These are phyloP conservation scores for Cnidoscolus chayamansa DNA, from an alignment of 441 rosid genomes.

Conservation along the genomic window DNA sequence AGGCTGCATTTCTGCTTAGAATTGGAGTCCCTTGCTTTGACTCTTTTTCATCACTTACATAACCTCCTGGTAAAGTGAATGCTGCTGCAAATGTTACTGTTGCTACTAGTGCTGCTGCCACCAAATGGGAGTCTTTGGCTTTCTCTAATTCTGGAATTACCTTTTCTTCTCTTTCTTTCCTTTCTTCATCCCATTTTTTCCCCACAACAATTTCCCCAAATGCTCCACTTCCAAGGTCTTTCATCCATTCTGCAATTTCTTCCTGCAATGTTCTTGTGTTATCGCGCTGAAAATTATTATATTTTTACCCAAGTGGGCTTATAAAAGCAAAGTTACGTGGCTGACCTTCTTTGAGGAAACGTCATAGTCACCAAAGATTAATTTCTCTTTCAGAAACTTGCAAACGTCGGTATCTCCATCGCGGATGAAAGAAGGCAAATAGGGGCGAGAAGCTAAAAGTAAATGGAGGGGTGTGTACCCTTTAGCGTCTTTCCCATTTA, in stretches of 20 bases:
- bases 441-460: slow-evolving; percentile 14
- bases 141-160: slow-evolving; percentile 11
- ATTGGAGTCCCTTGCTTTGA: slow-evolving; percentile 4
- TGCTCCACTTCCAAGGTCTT: slow-evolving; percentile 7
- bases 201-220: background rate
- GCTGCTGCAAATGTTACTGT: slow-evolving; percentile 20
- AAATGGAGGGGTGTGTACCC: slow-evolving; percentile 18
- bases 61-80: slow-evolving; percentile 15
- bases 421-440: background rate
- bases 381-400: background rate
- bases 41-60: background rate
- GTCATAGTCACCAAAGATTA: background rate
- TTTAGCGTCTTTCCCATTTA: slow-evolving; percentile 12
- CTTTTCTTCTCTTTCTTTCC: slow-evolving; percentile 6
- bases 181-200: slow-evolving; percentile 5
- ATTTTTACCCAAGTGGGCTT: background rate
- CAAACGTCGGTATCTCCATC: background rate
- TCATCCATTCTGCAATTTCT: background rate
- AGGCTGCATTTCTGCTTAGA: slow-evolving; percentile 4
- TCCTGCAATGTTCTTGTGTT: background rate
- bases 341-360: background rate
- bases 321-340: background rate
- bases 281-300: background rate
- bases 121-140: slow-evolving; percentile 7
- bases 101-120: slow-evolving; percentile 13